Percentiles rank a stretch among this genome's conserved stretches.
Conservation (phyloP, 495 filamentous ascomycete species). For the Rhypophila decipiens region DNA sequence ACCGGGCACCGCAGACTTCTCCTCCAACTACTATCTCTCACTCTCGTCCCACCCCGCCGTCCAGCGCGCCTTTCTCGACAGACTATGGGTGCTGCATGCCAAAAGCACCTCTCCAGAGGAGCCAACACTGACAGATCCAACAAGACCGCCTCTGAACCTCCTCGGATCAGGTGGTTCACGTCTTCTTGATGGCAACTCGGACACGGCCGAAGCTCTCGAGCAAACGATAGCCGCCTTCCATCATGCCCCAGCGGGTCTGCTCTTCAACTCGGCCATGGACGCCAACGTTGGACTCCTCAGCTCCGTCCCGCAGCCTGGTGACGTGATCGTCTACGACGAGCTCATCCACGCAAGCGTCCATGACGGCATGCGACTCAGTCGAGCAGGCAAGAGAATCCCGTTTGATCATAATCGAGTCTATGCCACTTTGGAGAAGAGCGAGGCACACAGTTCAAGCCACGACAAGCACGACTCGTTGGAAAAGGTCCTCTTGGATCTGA, state of each 20-base stretch:
- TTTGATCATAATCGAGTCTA: conserved; percentile 59
- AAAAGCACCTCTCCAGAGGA: conserved; percentile 12
- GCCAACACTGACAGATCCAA: no score
- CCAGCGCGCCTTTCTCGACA: conserved; percentile 32
- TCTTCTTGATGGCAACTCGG: conserved; percentile 64
- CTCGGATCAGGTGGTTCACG: conserved; percentile 57
- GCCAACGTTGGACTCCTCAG: conserved; percentile 66
- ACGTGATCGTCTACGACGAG: conserved; percentile 68
- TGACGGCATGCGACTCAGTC: conserved; percentile 67
- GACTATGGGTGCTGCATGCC: no score
- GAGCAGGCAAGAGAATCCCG: conserved; percentile 40
- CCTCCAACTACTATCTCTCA: conserved; percentile 60
- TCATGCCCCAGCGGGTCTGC: conserved; percentile 52
- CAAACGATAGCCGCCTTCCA: conserved; percentile 59
- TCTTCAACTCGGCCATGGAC: conserved; percentile 75
- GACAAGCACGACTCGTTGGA: conserved; percentile 13
- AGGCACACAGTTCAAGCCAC: neutral
- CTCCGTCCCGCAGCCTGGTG: conserved; percentile 60
- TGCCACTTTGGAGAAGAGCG: no score
- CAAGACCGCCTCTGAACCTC: no score
- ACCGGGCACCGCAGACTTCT: conserved; percentile 46
- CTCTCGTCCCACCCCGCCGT: conserved; percentile 41
- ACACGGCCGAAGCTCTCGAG: conserved; percentile 59
- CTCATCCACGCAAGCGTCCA: conserved; percentile 71
- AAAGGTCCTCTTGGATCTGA: conserved; percentile 10